Base-by-base conservation (phyloP, 2,329 filamentous ascomycete species). In the Aphanocladium album region DNA sequence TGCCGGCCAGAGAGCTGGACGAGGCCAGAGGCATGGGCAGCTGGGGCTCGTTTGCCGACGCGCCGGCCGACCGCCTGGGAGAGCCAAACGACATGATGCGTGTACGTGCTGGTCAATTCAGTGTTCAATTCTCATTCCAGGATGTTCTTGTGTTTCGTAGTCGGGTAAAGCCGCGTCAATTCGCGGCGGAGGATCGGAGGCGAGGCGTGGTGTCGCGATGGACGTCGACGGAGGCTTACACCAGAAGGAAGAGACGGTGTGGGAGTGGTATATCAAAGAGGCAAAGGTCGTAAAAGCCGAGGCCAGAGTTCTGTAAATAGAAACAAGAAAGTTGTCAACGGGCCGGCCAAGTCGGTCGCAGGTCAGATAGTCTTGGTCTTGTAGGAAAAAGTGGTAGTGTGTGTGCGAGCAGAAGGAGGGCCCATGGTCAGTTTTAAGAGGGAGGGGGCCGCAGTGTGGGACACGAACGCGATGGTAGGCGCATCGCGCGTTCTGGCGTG, bases 1-100 rank as follows among this genome's bases (percentile, higher is more conserved):
- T 73, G 68, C 82, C 79, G 60, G 79, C 73, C 17, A 73, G 58
- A 49, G 67, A 68, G 21, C 66, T 61, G 30, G 39, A 39, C 21
- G 58, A 45, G 12, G 43, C n/a, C 7, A 23, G 14, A n/a, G 61
- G 61, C 56, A 47, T 41, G 30, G 61, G 61, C 19, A 62, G 52
- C 39, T 57, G 61, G 17, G 61, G 61, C 43, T 62, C 61, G 50
- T 49, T 55, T 21, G 46, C 54, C 41, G 33, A 49, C 49, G 54
- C 41, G 21, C 57, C 57, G 35, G 17, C 19, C 6, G 57, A 27
- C 21, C 37, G 37, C 39, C 21, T 46, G 27, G 57, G 35, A 41
- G 61, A 56, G 27, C 43, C 57, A 60, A 53, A 49, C 46, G 57
- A 43, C 61, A 62, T 62, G 33, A 12, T 60, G 21, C 58, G 51